phyloP scores from a whole-genome alignment of 2,329 filamentous ascomycete species.

The Xylariales sp. region DNA sequence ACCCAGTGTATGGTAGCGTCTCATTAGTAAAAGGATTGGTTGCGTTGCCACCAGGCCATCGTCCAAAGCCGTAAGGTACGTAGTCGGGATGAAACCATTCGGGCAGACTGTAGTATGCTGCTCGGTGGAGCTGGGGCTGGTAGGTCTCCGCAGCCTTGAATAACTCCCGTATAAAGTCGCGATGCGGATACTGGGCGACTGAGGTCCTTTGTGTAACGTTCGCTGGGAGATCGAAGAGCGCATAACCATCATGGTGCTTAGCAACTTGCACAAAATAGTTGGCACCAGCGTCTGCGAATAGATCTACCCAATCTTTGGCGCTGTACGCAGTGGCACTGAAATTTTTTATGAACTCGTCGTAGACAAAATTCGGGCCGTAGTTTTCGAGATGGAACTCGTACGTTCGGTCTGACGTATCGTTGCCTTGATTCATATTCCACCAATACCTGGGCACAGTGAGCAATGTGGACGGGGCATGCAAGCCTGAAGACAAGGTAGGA shows the following conservation, averaged over 20 bases:
- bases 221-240: constrained; percentile 34
- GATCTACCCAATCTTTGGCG: constrained; percentile 38
- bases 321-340: constrained; percentile 47
- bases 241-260: constrained; percentile 45
- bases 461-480: neutral
- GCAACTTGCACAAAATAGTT: constrained; percentile 42
- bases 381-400: constrained; percentile 46
- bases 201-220: constrained; percentile 33
- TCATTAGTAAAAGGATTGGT: constrained; percentile 38
- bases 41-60: constrained; percentile 27
- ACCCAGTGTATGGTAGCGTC: constrained; percentile 37
- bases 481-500: neutral
- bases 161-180: constrained; percentile 36
- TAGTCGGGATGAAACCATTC: constrained; percentile 47
- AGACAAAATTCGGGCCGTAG: constrained; percentile 45
- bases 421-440: constrained; percentile 26
- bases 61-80: constrained; percentile 36
- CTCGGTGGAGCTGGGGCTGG: constrained; percentile 36
- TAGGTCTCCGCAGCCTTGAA: constrained; percentile 35
- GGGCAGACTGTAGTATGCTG: constrained; percentile 43
- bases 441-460: constrained; percentile 3
- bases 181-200: constrained; percentile 33
- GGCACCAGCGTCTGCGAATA: constrained; percentile 30
- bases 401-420: constrained; percentile 32
- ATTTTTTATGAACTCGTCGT: constrained; percentile 51